A percentile compares a stretch with the other conserved stretches of the same genome.
Evolutionary conservation across 2,329 filamentous ascomycete species (phyloP).

Genomic region (Neofusicoccum parvum): DNA sequence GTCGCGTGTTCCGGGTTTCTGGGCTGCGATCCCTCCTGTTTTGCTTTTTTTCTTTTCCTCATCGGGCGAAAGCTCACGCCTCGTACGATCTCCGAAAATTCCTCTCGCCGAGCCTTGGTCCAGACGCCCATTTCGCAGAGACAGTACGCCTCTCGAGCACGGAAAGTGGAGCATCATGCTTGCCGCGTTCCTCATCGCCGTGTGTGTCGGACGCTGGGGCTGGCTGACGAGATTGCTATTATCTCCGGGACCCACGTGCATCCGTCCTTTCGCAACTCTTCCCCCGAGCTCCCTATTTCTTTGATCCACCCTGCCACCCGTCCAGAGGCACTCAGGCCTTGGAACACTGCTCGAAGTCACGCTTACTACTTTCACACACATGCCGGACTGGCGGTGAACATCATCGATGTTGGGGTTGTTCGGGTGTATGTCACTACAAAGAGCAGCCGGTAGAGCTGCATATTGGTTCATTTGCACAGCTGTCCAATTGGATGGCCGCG

Average conservation of each 20-base stretch:
- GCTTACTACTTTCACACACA: background rate
- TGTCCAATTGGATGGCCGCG: background rate
- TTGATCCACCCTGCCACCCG: too few species aligned
- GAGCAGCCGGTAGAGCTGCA: background rate
- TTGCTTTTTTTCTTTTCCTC: background rate
- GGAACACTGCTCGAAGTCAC: too few species aligned
- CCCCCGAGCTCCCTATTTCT: too few species aligned
- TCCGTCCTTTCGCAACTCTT: too few species aligned
- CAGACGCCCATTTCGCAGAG: background rate
- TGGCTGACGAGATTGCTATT: too few species aligned
- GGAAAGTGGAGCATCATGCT: too few species aligned
- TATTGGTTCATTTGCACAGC: background rate
- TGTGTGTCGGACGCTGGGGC: too few species aligned
- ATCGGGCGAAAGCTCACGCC: background rate
- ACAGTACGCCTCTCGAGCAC: background rate
- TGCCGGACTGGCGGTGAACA: background rate
- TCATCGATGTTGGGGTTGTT: background rate
- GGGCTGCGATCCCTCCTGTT: background rate
- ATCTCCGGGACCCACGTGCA: too few species aligned
- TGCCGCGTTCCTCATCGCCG: too few species aligned
- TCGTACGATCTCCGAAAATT: background rate
- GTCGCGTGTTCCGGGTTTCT: background rate
- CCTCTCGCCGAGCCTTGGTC: background rate
- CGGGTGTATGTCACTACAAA: background rate
- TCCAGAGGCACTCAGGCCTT: too few species aligned